These are phyloP conservation scores for Rubus parviflorus DNA, from an alignment of 306 rosid genomes.

Conservation along the genomic window DNA sequence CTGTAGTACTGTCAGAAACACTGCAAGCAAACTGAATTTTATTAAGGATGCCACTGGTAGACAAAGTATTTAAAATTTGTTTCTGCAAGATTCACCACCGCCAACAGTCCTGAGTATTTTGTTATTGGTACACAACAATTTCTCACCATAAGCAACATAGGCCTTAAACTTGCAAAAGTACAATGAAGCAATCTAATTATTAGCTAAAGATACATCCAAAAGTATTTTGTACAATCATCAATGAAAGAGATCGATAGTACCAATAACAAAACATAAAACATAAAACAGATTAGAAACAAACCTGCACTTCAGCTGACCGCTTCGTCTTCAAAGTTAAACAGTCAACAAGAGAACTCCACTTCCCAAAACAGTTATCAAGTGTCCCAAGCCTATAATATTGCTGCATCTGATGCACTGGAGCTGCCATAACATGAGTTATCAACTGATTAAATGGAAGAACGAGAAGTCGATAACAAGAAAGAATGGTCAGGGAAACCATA, in stretches of 20 bases:
- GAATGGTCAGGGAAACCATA: background rate
- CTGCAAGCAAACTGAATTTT: background rate
- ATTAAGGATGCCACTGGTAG: too few relatives aligned
- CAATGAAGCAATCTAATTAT: conserved; percentile 1
- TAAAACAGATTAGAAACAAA: conserved; percentile 25
- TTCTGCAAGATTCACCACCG: background rate
- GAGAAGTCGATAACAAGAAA: background rate
- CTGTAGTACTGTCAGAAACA: background rate
- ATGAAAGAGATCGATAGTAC: too few relatives aligned
- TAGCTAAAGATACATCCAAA: background rate
- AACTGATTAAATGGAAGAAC: conserved; percentile 2
- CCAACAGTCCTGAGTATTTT: conserved; percentile 1
- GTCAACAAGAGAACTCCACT: conserved; percentile 63
- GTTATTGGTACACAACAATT: background rate
- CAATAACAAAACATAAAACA: too few relatives aligned
- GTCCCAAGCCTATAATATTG: conserved; percentile 79
- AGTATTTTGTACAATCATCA: background rate
- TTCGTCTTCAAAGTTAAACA: conserved; percentile 81
- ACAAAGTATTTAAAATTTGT: background rate
- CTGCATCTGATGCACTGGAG: conserved; percentile 92
- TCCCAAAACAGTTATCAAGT: conserved; percentile 64
- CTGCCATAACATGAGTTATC: conserved; percentile 41
- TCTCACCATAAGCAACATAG: background rate
- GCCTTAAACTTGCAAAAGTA: background rate
- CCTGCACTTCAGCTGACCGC: conserved; percentile 56